Evolutionary conservation across 1,284 basidiomycete genomes (phyloP), one percentile per base, ranked within the genome.

Genomic region (Athelia sp.): DNA sequence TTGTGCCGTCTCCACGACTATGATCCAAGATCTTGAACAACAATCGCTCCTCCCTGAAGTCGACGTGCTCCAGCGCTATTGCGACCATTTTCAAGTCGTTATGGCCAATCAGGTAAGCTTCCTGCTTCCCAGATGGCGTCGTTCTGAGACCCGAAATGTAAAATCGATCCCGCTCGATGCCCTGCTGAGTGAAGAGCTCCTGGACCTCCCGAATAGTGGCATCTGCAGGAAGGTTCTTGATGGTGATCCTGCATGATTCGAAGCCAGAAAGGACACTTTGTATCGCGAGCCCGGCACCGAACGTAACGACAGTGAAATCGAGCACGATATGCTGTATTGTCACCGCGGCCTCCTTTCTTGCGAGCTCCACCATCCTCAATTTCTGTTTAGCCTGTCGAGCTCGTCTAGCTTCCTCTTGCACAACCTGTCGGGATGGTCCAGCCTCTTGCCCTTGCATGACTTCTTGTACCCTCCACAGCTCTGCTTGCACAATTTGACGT

Each of bases 1-100:
- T 64, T 77, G 79, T 79, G 3, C 65, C 65, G 29, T 66, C 67
- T 6, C 62, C 50, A n/a, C 36, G 6, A 44, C 62, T 63, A 43
- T 68, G 69, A 29, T 13, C 4, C 13, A 29, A 6, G 42, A 71
- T 58, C 52, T 73, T 69, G 45, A 78, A 70, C 6, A 52, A 56
- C 14, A 80, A 54, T 0, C 35, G 52, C 38, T 73, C 65, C 1
- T 71, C 62, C 15, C 68, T 62, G 48, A 78, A 77, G 26, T 74
- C 70, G 50, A 69, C 58, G 2, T 67, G 74, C 38, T 78, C 67
- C 8, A 78, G 61, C 9, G 66, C 69, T n/a, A 54, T 21, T 3
- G 70, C 43, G 57, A 57, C 22, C 54, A 48, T 44, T 50, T 48
- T 29, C 15, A 42, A 45, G 13, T 44, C 51, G 26, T 54, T 50